Conservation (phyloP, 768 basidiomycete genomes). For the Hygrocybe coccinea region DNA sequence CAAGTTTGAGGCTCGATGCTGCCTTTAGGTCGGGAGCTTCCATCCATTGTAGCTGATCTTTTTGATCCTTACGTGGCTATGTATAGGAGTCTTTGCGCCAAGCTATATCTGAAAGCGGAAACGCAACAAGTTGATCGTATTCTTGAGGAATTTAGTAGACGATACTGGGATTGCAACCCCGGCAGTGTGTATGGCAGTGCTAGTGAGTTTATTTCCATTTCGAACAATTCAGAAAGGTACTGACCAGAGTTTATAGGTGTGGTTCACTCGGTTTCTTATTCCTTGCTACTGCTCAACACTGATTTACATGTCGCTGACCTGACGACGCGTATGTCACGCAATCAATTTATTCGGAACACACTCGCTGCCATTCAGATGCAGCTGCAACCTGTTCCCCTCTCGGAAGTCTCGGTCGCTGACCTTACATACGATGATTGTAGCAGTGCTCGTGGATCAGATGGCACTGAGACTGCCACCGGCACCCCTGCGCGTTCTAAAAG, state of each 20-base stretch:
- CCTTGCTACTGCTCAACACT: constrained; percentile 89
- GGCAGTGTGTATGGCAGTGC: constrained; percentile 74
- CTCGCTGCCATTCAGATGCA: constrained; percentile 81
- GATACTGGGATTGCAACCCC: constrained; percentile 92
- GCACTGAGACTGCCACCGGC: constrained; percentile 43
- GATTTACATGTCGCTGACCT: constrained; percentile 96
- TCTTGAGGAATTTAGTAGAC: constrained; percentile 81
- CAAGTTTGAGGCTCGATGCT: constrained; percentile 71
- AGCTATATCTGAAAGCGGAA: constrained; percentile 90
- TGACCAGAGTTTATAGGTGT: constrained; percentile 50
- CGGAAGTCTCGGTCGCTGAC: constrained; percentile 53
- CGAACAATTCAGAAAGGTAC: constrained; percentile 7
- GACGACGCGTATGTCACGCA: constrained; percentile 81
- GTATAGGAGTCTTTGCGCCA: constrained; percentile 82
- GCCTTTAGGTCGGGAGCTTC: constrained; percentile 69
- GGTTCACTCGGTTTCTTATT: constrained; percentile 93
- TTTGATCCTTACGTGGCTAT: constrained; percentile 4
- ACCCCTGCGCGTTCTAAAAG: constrained; percentile 51
- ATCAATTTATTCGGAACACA: constrained; percentile 90
- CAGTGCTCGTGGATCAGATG: constrained; percentile 56
- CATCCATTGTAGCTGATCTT: constrained; percentile 1
- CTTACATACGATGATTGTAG: constrained; percentile 61
- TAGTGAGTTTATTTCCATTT: constrained; percentile 48
- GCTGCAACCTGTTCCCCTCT: constrained; percentile 49
- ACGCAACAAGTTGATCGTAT: constrained; percentile 98